phyloP scores from a whole-genome alignment of 1,284 basidiomycete genomes.

The Apiotrichum akiyoshidainum region DNA sequence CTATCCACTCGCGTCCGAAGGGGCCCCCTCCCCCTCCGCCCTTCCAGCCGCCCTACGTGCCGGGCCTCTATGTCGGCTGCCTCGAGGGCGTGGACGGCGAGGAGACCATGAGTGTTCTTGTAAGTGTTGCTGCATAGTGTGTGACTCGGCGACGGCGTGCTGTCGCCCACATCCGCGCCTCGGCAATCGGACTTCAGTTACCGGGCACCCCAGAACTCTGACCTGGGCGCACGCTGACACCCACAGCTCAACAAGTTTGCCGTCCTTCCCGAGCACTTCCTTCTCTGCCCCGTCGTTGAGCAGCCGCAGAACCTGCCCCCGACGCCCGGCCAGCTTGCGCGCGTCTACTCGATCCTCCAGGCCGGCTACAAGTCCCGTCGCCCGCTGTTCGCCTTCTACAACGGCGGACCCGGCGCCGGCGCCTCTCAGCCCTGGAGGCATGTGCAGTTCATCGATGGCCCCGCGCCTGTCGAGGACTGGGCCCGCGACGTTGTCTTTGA shows the following conservation, averaged over 20 bases:
- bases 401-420: slow-evolving; percentile 75
- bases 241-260: slow-evolving; percentile 57
- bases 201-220: background rate
- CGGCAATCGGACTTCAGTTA: background rate
- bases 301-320: slow-evolving; percentile 70
- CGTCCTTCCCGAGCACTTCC: slow-evolving; percentile 74
- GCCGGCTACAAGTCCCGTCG: slow-evolving; percentile 59
- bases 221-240: background rate
- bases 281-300: slow-evolving; percentile 53
- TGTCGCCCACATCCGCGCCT: background rate
- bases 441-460: slow-evolving; percentile 70
- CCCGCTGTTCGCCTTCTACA: slow-evolving; percentile 76
- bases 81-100: slow-evolving; percentile 62
- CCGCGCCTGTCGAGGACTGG: slow-evolving; percentile 69
- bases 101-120: slow-evolving; percentile 69
- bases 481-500: slow-evolving; percentile 61
- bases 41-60: slow-evolving; percentile 74
- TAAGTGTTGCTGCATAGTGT: slow-evolving; percentile 56
- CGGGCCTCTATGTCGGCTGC: slow-evolving; percentile 68
- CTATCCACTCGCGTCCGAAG: slow-evolving; percentile 64
- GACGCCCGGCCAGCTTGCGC: slow-evolving; percentile 69
- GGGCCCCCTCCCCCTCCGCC: slow-evolving; percentile 54
- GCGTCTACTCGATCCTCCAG: slow-evolving; percentile 65
- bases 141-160: no score
- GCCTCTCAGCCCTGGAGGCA: slow-evolving; percentile 86